Base-by-base conservation (phyloP, 2,329 filamentous ascomycete species). In the Calonectria ilicicola region DNA sequence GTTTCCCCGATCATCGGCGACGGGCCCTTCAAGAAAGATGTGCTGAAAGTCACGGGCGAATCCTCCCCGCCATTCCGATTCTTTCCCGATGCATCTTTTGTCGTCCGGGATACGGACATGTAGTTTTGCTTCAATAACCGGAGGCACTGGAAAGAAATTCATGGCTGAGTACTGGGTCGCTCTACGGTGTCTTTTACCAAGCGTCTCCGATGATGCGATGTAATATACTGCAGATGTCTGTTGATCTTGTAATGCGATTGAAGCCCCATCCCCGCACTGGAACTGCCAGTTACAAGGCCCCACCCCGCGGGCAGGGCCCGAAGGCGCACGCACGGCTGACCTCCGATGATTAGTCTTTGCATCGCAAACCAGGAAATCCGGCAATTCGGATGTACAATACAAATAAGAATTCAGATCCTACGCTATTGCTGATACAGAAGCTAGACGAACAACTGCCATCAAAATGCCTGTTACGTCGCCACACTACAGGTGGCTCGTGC, bases 1-100 rank as follows among this genome's bases (percentile, higher is more conserved):
- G 27, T 83, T 81, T 1, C 83, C 84, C 14, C 76, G 65, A 1
- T 76, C 69, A 7, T 82, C 79, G 14, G 75, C 80, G 0, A 82
- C 80, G 0, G 85, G 84, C 0, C 85, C 84, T 69, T 86, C 84
- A 0, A 86, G 81, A 47, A 86, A 85, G 29, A 86, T 85, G 29
- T 84, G 80, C 64, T 83, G 79, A 17, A 84, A 84, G 0, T 76
- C 67, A 7, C 80, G 51, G 3, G 82, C 80, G 51, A 82, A 82
- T 0, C 83, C 83, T 1, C 84, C 84, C 26, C 82, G 78, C 85
- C 85, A 86, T 69, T 86, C 84, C 0, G 83, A 82, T 1, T 80
- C 76, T 60, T 80, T 74, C 1, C 77, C 80, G 0, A 80, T 73
- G 62, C 82, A 84, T 65, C 84, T 76, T 17, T 83, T 69, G 1